Conservation (phyloP, 2,329 filamentous ascomycete species). For the Didymella sp. region DNA sequence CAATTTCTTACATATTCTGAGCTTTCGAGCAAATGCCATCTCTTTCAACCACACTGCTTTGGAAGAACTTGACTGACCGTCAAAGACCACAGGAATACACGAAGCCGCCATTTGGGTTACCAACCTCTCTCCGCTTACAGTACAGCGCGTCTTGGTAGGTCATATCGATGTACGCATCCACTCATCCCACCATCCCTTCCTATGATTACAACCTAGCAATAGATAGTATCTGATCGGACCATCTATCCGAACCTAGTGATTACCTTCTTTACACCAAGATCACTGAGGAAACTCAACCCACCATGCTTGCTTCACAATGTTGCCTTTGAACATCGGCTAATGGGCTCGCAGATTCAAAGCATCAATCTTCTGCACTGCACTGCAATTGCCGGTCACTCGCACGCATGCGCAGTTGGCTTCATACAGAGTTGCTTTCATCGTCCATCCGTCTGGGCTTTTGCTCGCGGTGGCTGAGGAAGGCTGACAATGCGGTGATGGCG, state of each 20-base stretch:
- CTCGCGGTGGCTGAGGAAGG: constrained; percentile 10
- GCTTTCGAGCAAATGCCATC: constrained; percentile 24
- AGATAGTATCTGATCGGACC: constrained; percentile 70
- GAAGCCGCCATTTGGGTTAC: background rate
- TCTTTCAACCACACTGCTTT: background rate
- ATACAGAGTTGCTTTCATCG: constrained; percentile 10
- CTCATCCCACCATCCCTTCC: constrained; percentile 48
- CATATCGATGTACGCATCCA: background rate
- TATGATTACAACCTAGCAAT: constrained; percentile 69
- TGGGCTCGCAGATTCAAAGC: constrained; percentile 26
- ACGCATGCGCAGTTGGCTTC: background rate
- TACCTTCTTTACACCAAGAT: constrained; percentile 69
- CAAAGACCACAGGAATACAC: constrained; percentile 6
- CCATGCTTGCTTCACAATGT: constrained; percentile 21
- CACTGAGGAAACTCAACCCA: constrained; percentile 61
- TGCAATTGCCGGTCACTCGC: background rate
- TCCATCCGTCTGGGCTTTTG: background rate
- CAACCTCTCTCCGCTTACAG: background rate
- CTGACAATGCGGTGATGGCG: background rate
- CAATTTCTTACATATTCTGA: constrained; percentile 99
- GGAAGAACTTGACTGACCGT: constrained; percentile 23
- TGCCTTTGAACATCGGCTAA: constrained; percentile 27
- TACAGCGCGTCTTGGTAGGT: constrained; percentile 5
- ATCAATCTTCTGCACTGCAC: background rate
- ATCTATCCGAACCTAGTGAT: constrained; percentile 52